Evolutionary conservation across 2,329 filamentous ascomycete species (phyloP), one percentile per base, ranked within the genome.

Genomic region (Hymenoscyphus repandus): DNA sequence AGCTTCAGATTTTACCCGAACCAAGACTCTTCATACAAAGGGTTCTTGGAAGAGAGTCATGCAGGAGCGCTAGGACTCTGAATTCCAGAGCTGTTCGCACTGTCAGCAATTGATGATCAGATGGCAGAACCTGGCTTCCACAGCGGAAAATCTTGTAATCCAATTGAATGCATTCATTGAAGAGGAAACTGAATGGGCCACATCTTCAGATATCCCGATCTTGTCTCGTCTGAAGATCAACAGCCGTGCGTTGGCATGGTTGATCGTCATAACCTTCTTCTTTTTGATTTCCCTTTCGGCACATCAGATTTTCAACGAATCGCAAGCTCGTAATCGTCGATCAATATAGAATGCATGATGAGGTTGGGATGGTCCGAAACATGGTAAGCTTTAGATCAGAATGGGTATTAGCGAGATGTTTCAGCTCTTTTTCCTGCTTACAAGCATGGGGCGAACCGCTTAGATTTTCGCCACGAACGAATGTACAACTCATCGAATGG

Each of bases 161-260:
- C 13, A 22, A 15, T 34, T 13, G 20, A 31, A 10, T 18, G 17
- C 27, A n/a, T 42, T 18, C n/a, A 20, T n/a, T 22, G 44, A 15
- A 40, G 32, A 36, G 27, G 20, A 41, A 15, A 47, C 11, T 34
- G 42, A 33, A 38, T 6, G 30, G 18, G 45, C 45, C 31, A 38
- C 17, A 39, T 20, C 30, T 4, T 17, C 10, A 39, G 30, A 30
- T 22, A 20, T 39, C 20, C 30, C 10, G 32, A 18, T 30, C 22
- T 18, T 34, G 47, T 50, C 47, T 50, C 47, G 47, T 45, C 47
- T 30, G 41, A 50, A 44, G 33, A 44, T 45, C 34, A 38, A 4
- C 32, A 32, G 32, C 47, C 22, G 33, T 50, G 40, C 41, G 46
- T 37, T 34, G n/a, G 32, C 32, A 30, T 32, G 30, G 31, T 17